Evolutionary conservation across 1,284 basidiomycete genomes (phyloP), one percentile per base, ranked within the genome.

Genomic region (Volvariella surrecta): DNA sequence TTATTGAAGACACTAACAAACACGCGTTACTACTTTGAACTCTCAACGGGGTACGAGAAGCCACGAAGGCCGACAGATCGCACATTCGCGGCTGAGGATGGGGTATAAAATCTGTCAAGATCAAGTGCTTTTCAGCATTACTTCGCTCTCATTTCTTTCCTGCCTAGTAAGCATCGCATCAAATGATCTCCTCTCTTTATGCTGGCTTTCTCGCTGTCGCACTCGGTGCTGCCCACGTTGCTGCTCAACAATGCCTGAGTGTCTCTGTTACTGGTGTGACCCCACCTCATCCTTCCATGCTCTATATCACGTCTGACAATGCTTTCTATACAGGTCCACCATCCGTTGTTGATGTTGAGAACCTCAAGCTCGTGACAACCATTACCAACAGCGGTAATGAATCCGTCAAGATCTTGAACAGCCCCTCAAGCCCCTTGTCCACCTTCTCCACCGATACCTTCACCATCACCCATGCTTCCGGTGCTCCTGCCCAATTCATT

Each of bases 341-440:
- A 10, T 49, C 55, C 21, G 65, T 71, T 31, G 51, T 57, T 30
- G 60, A 57, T 47, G 62, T 71, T 30, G 57, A 67, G 37, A 64
- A 66, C 51, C 53, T 71, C 42, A 65, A 65, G 51, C 58, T 71
- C 40, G 51, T 52, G 19, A 56, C 68, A 11, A 68, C 63, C 35
- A 43, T 73, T 45, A 63, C 59, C 46, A 73, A 74, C 62, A 70
- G 64, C 42, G 71, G 71, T 43, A 60, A 66, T 37, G 68, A 71
- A 54, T 64, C 64, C 45, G 47, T 73, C 44, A 68, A 65, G 52
- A 52, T 73, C 40, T 57, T 73, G 45, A 70, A 70, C 48, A 65
- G 72, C 54, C 70, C 71, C 19, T 54, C 57, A 22, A 56, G 64
- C 15, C 53, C 63, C 16, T 58, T 74, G 31, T 60, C 61, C 40